phyloP scores from a whole-genome alignment of 768 basidiomycete species.

The Mycena indigotica region DNA sequence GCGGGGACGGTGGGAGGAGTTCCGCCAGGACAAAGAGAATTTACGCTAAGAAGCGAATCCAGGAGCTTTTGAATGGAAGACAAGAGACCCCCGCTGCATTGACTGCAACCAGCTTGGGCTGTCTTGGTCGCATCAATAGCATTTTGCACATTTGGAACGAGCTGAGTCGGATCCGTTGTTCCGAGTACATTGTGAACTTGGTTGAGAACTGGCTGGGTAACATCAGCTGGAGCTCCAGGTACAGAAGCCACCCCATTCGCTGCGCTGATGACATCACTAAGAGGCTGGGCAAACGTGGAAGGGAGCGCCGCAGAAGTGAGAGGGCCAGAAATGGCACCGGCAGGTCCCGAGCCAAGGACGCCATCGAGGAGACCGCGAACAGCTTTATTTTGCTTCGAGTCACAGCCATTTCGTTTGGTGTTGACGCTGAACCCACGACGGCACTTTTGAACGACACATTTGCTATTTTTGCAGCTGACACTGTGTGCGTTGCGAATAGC shows the following conservation, averaged over 20 bases:
- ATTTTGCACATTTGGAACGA: background rate
- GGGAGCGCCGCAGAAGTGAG: too few relatives aligned
- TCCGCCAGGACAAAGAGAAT: background rate
- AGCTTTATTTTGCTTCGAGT: background rate
- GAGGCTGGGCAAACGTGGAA: too few relatives aligned
- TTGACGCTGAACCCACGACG: background rate
- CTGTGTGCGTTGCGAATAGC: slow-evolving; percentile 5
- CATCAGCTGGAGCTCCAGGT: too few relatives aligned
- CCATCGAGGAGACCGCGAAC: background rate
- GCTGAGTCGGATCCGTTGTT: background rate
- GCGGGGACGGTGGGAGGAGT: slow-evolving; percentile 7
- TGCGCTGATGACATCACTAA: too few relatives aligned
- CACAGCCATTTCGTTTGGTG: background rate
- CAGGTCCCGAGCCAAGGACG: background rate
- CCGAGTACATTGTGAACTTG: too few relatives aligned
- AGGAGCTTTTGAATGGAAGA: background rate
- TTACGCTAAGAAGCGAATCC: background rate
- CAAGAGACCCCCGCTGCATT: background rate
- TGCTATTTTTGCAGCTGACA: slow-evolving; percentile 12
- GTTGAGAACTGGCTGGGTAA: too few relatives aligned
- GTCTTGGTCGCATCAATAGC: background rate
- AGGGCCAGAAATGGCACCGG: background rate
- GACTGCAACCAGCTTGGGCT: background rate
- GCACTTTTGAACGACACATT: slow-evolving; percentile 14
- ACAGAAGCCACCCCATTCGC: too few relatives aligned